Evolutionary conservation across 129 eudicot genomes (phyloP), one percentile per base, ranked within the genome.

Genomic region (Artemisia annua): DNA sequence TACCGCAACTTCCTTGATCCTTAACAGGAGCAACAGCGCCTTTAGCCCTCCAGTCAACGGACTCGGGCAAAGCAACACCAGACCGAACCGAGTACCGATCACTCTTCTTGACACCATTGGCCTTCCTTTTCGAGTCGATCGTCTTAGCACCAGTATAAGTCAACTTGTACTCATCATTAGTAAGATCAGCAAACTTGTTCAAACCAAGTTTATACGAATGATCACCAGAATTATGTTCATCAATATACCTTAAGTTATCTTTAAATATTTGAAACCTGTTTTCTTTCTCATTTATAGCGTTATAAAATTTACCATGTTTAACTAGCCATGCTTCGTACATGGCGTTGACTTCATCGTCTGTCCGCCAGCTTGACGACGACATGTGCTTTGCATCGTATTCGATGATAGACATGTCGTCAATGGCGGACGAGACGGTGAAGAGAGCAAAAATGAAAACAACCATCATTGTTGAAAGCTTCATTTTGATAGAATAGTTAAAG

Each of bases 1-100:
- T 69, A 92, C 98, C 98, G 17, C 98, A 92, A 71, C 85, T 76
- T 54, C 98, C 98, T 76, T 92, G 98, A 79, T 89, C 94, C 56
- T 92, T 92, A 69, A 92, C 83, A 1, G 78, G 53, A 74, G 74
- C 89, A 30, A 92, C 96, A 2, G 95, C 98, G 5, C 98, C 98
- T 69, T 75, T 74, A 54, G 75, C 49, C 70, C 96, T 87, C 98
- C 96, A 92, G 75, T 92, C 98, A 63, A 92, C 57, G 18, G 85
- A 81, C 0, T 92, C 98, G 48, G 98, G 98, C 80, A 92, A 70
- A 63, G 32, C 67, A 43, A 83, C 95, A 4, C 86, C 95, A 4
- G 30, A 66, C 13, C 48, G 78, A 4, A 72, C 78, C 65, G 79
- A 75, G 43, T 92, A 92, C 49, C 95, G 84, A 26, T 83, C 87